phyloP scores from a whole-genome alignment of 345 rosid genomes.

The Aegle marmelos region DNA sequence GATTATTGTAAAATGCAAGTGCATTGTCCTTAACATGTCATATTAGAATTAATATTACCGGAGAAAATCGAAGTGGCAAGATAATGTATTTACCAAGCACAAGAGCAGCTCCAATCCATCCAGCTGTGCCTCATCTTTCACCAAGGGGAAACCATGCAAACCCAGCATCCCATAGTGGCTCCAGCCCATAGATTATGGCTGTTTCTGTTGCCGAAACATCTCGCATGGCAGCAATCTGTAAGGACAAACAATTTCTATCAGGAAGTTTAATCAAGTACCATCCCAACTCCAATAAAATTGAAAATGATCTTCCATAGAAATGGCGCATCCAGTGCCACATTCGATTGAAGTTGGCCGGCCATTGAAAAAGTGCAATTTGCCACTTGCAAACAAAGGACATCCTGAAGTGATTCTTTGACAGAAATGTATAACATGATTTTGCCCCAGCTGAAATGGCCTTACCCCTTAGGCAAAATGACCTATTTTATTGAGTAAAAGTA shows the following conservation, averaged over 20 bases:
- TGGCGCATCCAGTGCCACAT: not conserved
- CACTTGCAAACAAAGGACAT: not conserved
- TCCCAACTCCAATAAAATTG: not conserved
- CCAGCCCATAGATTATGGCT: conserved; percentile 28
- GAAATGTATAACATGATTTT: too few species aligned
- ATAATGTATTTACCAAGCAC: conserved; percentile 24
- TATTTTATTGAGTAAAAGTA: too few species aligned
- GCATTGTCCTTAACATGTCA: not conserved
- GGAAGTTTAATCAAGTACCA: not conserved
- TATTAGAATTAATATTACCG: not conserved
- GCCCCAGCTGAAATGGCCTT: too few species aligned
- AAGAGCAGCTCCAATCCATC: conserved; percentile 33
- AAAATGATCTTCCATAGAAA: not conserved
- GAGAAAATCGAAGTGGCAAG: not conserved
- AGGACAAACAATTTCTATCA: not conserved
- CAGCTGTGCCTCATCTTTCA: conserved; percentile 27
- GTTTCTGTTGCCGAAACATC: conserved; percentile 30
- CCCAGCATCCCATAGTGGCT: conserved; percentile 34
- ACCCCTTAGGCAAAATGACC: too few species aligned
- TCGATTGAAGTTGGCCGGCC: not conserved
- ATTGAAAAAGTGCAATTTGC: not conserved
- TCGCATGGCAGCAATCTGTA: conserved; percentile 33
- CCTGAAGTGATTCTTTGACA: too few species aligned
- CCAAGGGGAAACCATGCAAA: conserved; percentile 37
- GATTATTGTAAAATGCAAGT: not conserved